Evolutionary conservation across 257 asterid genomes (phyloP).

Genomic region (Vinca minor): DNA sequence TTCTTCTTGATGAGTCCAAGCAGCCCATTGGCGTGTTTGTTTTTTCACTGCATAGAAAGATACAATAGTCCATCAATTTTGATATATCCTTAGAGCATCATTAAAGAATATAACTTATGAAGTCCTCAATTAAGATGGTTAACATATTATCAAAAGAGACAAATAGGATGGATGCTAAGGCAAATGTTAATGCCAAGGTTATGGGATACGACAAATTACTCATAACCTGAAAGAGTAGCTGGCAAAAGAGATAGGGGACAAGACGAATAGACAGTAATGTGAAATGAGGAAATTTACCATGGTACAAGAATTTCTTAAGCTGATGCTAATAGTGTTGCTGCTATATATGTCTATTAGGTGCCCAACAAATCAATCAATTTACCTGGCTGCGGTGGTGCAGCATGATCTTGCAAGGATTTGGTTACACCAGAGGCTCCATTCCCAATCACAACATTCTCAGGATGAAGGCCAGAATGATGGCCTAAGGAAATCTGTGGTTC

Average conservation of each 20-base stretch:
- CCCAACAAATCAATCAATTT: conserved; percentile 12
- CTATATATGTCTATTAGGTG: background rate
- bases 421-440: conserved; percentile 41
- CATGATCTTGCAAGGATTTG: conserved; percentile 44
- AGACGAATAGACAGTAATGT: background rate
- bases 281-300: background rate
- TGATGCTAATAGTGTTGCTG: background rate
- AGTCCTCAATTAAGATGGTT: background rate
- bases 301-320: background rate
- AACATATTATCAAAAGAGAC: background rate
- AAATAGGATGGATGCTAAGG: background rate
- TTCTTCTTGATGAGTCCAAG: conserved; percentile 99
- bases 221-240: background rate
- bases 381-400: conserved; percentile 51
- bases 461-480: conserved; percentile 32
- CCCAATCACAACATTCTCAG: conserved; percentile 37
- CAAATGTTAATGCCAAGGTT: background rate
- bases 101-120: background rate
- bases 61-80: conserved; percentile 15
- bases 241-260: background rate
- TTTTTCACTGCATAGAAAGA: conserved; percentile 45
- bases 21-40: conserved; percentile 98
- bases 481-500: conserved; percentile 54
- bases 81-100: conserved; percentile 6
- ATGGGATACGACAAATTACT: too few relatives aligned